phyloP scores from a whole-genome alignment of 129 eudicot species.

The Kitagawia praeruptora region DNA sequence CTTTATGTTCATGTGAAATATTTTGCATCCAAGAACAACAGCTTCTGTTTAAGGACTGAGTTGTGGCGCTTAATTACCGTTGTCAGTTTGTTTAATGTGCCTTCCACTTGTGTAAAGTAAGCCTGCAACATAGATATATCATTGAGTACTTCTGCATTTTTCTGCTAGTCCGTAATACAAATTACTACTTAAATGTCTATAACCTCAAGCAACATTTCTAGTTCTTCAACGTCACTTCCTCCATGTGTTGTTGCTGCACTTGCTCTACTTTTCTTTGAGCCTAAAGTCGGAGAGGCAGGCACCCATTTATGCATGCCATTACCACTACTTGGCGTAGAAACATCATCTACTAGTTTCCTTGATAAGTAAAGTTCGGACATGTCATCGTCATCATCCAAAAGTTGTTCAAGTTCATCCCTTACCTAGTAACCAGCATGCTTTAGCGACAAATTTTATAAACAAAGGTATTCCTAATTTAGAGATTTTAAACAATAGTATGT shows the following conservation, averaged over 20 bases:
- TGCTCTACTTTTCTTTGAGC: conserved; percentile 38
- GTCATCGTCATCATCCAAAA: conserved; percentile 55
- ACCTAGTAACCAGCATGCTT: conserved; percentile 21
- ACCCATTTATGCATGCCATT: conserved; percentile 23
- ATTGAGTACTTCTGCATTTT: neutral
- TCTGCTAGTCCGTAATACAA: neutral
- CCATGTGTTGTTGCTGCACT: conserved; percentile 26
- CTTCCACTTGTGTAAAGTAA: conserved; percentile 44
- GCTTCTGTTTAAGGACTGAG: neutral
- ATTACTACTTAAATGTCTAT: neutral
- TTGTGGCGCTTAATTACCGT: conserved; percentile 27
- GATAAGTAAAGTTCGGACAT: conserved; percentile 59
- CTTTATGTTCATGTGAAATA: neutral
- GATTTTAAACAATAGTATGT: neutral
- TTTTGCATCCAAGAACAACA: neutral
- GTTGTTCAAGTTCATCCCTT: conserved; percentile 62
- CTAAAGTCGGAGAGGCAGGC: conserved; percentile 39
- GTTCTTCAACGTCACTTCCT: conserved; percentile 55
- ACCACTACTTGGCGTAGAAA: conserved; percentile 24
- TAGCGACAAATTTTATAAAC: neutral
- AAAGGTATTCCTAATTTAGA: neutral
- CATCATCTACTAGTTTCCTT: conserved; percentile 23
- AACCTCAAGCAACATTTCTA: conserved; percentile 67
- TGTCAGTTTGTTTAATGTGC: conserved; percentile 44
- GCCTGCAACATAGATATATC: conserved; percentile 31